A percentile compares a stretch with the other conserved stretches of the same genome.
Evolutionary conservation across 768 basidiomycete genomes (phyloP).

Genomic region (Sporobolomyces pararoseus): DNA sequence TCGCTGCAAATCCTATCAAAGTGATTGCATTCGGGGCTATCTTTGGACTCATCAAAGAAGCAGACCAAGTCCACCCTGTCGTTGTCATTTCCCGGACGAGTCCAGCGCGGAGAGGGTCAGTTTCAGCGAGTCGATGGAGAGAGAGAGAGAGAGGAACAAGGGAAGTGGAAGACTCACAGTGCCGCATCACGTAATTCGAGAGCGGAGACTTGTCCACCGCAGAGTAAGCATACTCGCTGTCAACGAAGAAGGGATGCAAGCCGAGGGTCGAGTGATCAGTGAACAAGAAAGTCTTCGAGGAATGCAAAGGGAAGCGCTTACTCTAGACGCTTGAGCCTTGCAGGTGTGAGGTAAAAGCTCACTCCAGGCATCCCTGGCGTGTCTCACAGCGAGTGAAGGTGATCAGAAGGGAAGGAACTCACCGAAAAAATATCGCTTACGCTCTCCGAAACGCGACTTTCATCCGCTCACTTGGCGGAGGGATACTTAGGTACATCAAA

Average conservation of each 20-base stretch:
- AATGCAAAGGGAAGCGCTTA: not conserved
- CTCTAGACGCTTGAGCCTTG: slow-evolving; percentile 21
- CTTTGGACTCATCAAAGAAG: slow-evolving; percentile 7
- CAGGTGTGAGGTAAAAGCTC: slow-evolving; percentile 22
- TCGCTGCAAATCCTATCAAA: slow-evolving; percentile 27
- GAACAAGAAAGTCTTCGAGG: not conserved
- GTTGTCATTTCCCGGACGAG: not conserved
- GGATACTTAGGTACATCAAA: too few species aligned
- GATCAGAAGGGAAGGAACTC: too few species aligned
- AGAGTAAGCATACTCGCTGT: slow-evolving; percentile 35
- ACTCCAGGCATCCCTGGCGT: slow-evolving; percentile 19
- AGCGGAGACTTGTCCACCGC: slow-evolving; percentile 33
- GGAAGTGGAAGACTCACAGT: slow-evolving; percentile 24
- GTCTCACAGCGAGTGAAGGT: not conserved
- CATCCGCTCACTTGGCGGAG: too few species aligned
- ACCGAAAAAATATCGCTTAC: too few species aligned
- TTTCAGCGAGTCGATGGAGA: too few species aligned
- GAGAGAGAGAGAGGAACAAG: too few species aligned
- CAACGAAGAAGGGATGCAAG: not conserved
- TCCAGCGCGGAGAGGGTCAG: not conserved
- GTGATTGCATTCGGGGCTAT: slow-evolving; percentile 36
- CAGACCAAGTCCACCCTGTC: slow-evolving; percentile 31
- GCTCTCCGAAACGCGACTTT: too few species aligned
- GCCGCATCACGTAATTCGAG: slow-evolving; percentile 23
- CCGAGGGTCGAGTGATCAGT: not conserved